Evolutionary conservation across 2,329 filamentous ascomycete genomes (phyloP), one percentile per base, ranked within the genome.

Genomic region (Exophiala lecanii-corni): DNA sequence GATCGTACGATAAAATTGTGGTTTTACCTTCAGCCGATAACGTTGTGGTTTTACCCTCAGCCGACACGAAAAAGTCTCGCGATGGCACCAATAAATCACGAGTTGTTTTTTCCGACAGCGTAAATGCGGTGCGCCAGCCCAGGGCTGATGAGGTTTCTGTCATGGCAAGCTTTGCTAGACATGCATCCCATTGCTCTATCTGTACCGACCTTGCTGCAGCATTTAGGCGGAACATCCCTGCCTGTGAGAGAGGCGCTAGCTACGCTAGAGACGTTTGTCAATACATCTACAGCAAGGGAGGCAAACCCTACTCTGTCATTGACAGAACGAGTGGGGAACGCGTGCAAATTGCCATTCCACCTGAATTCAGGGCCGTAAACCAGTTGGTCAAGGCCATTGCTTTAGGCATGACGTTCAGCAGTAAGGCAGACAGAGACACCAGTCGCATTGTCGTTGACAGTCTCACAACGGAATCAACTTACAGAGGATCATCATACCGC

Each of bases 351-450:
- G 64, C 66, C 49, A 64, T 73, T 19, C 69, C 69, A 4, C 50
- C 56, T 5, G 56, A 60, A 28, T 66, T 56, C 45, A 48, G 50
- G 5, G 59, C 60, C 5, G 60, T 66, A 30, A 59, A 60, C n/a
- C 58, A 55, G n/a, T 57, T 73, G 12, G 57, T 72, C 7, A 59
- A 62, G 5, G 69, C 69, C 2, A 56, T 71, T 17, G 67, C 69
- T 39, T 57, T 62, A 9, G 70, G 70, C 4, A 51, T 71, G 36
- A 45, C 35, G 9, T 35, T 54, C 6, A 52, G 43, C 18, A 31
- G 31, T 20, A 43, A 41, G 25, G 20, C 28, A 25, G 26, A 41
- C 26, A 36, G 42, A 41, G 16, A 23, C n/a, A n/a, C n/a, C n/a
- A n/a, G 17, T 40, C 18, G 40, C 21, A 31, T 35, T 12, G 41